phyloP scores from a whole-genome alignment of 228 moss, liverwort and hornwort genomes.

The Sphagnum magellanicum region DNA sequence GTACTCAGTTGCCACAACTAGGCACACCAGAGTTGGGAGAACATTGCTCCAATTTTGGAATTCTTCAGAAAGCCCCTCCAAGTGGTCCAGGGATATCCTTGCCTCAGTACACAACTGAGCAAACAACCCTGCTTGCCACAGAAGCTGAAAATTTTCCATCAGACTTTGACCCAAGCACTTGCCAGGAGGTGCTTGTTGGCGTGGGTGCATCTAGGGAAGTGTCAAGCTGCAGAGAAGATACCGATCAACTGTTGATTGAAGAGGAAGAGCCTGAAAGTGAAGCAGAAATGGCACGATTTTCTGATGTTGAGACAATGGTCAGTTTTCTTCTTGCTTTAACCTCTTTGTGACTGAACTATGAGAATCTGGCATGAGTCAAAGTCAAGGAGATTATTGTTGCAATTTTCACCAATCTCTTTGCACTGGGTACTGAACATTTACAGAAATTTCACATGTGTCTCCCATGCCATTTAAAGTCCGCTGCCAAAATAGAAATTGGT shows the following conservation, averaged over 20 bases:
- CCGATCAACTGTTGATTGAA: constrained; percentile 25
- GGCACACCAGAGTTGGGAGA: too few relatives aligned
- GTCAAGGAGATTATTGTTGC: too few relatives aligned
- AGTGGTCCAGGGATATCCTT: constrained; percentile 20
- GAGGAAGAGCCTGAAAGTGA: constrained; percentile 87
- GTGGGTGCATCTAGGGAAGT: constrained; percentile 22
- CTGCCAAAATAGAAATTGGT: too few relatives aligned
- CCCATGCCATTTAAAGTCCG: too few relatives aligned
- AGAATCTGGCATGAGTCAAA: too few relatives aligned
- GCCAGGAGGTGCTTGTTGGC: constrained; percentile 29
- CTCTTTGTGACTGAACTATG: too few relatives aligned
- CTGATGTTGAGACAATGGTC: constrained; percentile 97
- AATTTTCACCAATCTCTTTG: too few relatives aligned
- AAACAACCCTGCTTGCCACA: constrained; percentile 13
- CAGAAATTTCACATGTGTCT: too few relatives aligned
- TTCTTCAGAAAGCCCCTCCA: constrained; percentile 21
- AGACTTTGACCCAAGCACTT: constrained; percentile 22
- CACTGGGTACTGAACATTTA: too few relatives aligned
- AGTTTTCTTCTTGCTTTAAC: background rate
- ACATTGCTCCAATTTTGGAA: constrained; percentile 8
- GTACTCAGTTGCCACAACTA: background rate
- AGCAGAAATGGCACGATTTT: constrained; percentile 75
- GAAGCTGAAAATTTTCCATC: constrained; percentile 16
- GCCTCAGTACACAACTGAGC: constrained; percentile 19
- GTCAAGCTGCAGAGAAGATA: constrained; percentile 39